Evolutionary conservation across 495 filamentous ascomycete genomes (phyloP), one percentile per base, ranked within the genome.

Genomic region (Aspergillus baeticus): DNA sequence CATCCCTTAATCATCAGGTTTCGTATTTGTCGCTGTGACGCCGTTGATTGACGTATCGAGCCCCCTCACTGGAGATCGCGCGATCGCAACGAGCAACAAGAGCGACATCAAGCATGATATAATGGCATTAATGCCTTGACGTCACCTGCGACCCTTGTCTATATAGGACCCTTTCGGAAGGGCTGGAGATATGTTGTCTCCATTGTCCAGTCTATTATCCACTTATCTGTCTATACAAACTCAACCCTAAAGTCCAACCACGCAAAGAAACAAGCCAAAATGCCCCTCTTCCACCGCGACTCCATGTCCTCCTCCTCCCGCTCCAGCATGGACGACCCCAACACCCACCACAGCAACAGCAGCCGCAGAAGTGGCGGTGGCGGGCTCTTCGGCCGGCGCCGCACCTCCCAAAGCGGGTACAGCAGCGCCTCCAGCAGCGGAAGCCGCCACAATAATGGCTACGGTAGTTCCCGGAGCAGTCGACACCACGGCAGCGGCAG

Each of bases 221-320:
- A n/a, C n/a, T n/a, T n/a, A 45, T 45, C 8, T 17, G 18, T 33
- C 29, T 18, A 10, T 6, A 20, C 33, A 29, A 29, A n/a, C n/a
- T 29, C 26, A 29, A 29, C 3, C 26, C 26, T 4, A 29, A 3
- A 29, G 8, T 29, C 26, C 26, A 29, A 29, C 26, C 26, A 29
- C 3, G 4, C 26, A 29, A 29, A 29, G 4, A 17, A 15, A 39
- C 35, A 8, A 20, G 39, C 17, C 41, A 45, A 62, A 59, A 69
- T 69, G 66, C 64, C 67, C 33, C 52, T 72, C 57, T 72, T 72
- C 49, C 62, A 64, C 33, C 69, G 61, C 35, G 50, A 61, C 46
- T 67, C 65, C 11, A 31, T 60, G 11, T 46, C 63, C 18, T 63
- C 64, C 13, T 56, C 60, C 23, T 54, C 62, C 17, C 50, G 45